A percentile compares a stretch with the other conserved stretches of the same genome.
These are phyloP conservation scores for Draba incana DNA, from an alignment of 345 rosid genomes.

Conservation along the genomic window DNA sequence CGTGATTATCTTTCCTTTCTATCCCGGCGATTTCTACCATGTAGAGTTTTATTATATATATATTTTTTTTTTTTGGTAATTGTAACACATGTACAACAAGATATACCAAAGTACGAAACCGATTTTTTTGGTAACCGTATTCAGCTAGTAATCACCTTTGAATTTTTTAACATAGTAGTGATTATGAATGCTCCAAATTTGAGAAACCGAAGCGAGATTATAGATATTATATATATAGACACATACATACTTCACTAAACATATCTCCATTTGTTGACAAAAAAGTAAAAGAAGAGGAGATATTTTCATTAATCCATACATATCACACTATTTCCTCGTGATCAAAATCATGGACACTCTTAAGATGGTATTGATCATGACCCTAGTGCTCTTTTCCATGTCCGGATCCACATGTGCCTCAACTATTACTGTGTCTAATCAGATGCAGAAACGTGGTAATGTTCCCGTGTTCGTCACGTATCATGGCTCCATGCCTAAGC, in stretches of 20 bases:
- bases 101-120: no score
- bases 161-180: slow-evolving; percentile 3
- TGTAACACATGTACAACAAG: no score
- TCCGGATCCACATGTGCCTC: neutral
- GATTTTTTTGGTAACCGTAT: neutral
- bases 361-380: neutral
- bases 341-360: slow-evolving; percentile 12
- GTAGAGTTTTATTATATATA: no score
- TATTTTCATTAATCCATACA: slow-evolving; percentile 1
- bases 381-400: neutral
- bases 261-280: no score
- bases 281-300: neutral
- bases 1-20: no score
- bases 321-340: neutral
- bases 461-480: slow-evolving; percentile 10
- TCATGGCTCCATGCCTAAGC: neutral
- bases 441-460: neutral
- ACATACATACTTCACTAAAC: no score
- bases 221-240: no score
- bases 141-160: neutral
- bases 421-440: slow-evolving; percentile 4
- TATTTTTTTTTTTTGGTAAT: no score
- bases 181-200: no score
- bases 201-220: no score
- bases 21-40: no score